These are phyloP conservation scores for Pythium grandisporangium DNA, from an alignment of 352 stramenopile species.

Conservation along the genomic window DNA sequence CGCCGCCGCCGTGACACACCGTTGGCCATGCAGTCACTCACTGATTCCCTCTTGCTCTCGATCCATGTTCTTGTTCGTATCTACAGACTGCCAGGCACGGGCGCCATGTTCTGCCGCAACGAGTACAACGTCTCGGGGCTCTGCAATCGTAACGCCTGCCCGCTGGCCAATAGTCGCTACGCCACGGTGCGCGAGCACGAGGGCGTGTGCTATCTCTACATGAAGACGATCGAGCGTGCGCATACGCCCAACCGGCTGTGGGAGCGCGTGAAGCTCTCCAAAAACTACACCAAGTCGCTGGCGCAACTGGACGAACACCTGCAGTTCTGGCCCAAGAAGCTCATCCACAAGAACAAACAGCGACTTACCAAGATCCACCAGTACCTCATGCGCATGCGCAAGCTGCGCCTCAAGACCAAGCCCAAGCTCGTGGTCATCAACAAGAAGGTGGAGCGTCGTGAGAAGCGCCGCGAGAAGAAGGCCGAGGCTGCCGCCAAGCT, in stretches of 20 bases:
- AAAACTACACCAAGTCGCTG: slow-evolving; percentile 97
- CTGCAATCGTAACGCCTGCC: slow-evolving; percentile 95
- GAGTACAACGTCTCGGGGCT: slow-evolving; percentile 97
- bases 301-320: slow-evolving; percentile 93
- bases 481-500: slow-evolving; percentile 93
- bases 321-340: slow-evolving; percentile 97
- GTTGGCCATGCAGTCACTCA: too few relatives aligned
- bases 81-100: slow-evolving; percentile 43
- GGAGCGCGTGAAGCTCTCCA: slow-evolving; percentile 96
- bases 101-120: slow-evolving; percentile 97
- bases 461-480: slow-evolving; percentile 96
- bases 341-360: slow-evolving; percentile 98
- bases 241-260: slow-evolving; percentile 98
- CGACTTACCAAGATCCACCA: slow-evolving; percentile 99
- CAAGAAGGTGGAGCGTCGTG: slow-evolving; percentile 94
- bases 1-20: too few relatives aligned
- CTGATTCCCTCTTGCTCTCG: too few relatives aligned
- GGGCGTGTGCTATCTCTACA: slow-evolving; percentile 93
- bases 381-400: slow-evolving; percentile 98
- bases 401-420: slow-evolving; percentile 93
- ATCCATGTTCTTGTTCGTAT: not conserved
- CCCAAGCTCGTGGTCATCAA: slow-evolving; percentile 94
- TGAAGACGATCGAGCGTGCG: slow-evolving; percentile 98
- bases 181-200: slow-evolving; percentile 97
- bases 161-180: slow-evolving; percentile 97